Percentiles rank a stretch among this genome's conserved stretches.
Conservation (phyloP, 441 rosid genomes). For the Gossypium lobatum region DNA sequence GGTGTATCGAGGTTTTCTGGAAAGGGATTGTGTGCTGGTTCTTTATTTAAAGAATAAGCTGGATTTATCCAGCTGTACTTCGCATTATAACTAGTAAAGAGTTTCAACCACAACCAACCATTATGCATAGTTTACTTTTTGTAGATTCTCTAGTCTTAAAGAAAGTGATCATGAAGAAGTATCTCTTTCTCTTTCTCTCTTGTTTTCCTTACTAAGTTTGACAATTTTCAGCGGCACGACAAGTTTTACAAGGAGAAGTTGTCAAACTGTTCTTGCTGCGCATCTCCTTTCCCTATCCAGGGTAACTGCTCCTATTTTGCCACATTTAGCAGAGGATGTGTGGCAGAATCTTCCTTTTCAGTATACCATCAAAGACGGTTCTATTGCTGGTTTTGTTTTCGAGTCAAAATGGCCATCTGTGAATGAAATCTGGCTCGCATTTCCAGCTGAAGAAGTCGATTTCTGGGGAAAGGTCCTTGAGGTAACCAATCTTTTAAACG, state of each 20-base stretch:
- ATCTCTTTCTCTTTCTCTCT: not conserved
- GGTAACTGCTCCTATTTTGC: slow-evolving; percentile 86
- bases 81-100: not conserved
- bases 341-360: slow-evolving; percentile 93
- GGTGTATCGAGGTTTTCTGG: too few species aligned
- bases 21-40: too few species aligned
- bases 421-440: slow-evolving; percentile 59
- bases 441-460: slow-evolving; percentile 57
- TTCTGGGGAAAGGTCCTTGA: slow-evolving; percentile 84
- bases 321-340: slow-evolving; percentile 92
- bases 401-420: slow-evolving; percentile 83
- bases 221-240: slow-evolving; percentile 55
- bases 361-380: slow-evolving; percentile 47
- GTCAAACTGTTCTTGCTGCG: slow-evolving; percentile 91
- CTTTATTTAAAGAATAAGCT: not conserved
- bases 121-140: not conserved
- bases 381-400: slow-evolving; percentile 65
- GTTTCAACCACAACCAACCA: not conserved
- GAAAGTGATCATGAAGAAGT: not conserved
- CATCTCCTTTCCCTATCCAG: slow-evolving; percentile 77
- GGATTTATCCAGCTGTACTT: not conserved
- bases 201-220: not conserved
- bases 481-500: slow-evolving; percentile 34
- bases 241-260: slow-evolving; percentile 84
- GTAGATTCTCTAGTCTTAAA: not conserved